These are phyloP conservation scores for Lotus japonicus DNA, from an alignment of 306 rosid genomes.

Conservation along the genomic window DNA sequence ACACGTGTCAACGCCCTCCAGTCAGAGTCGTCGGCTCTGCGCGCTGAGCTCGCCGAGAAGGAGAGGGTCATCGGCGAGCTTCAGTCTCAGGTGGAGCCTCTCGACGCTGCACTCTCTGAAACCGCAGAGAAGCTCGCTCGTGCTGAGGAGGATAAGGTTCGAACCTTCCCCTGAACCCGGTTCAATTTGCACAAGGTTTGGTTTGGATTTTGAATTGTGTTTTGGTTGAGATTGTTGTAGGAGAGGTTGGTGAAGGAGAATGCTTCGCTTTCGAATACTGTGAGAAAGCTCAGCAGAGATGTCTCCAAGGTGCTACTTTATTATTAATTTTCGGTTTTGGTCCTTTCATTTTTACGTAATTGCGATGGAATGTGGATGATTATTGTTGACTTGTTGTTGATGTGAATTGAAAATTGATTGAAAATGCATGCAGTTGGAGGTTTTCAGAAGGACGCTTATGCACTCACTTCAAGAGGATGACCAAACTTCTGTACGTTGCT, in stretches of 20 bases:
- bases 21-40: slow-evolving; percentile 44
- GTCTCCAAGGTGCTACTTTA: slow-evolving; percentile 79
- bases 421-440: slow-evolving; percentile 61
- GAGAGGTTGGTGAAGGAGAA: slow-evolving; percentile 65
- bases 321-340: not conserved
- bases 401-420: too few species aligned
- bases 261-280: slow-evolving; percentile 50
- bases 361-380: not conserved
- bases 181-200: not conserved
- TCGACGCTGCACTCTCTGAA: slow-evolving; percentile 49
- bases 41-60: slow-evolving; percentile 48
- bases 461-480: slow-evolving; percentile 82
- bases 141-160: slow-evolving; percentile 59
- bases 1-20: slow-evolving; percentile 68
- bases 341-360: not conserved
- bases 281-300: slow-evolving; percentile 79
- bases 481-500: slow-evolving; percentile 46
- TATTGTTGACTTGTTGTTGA: too few species aligned
- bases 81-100: slow-evolving; percentile 49
- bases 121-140: slow-evolving; percentile 49
- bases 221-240: slow-evolving; percentile 21
- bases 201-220: not conserved
- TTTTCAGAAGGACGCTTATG: slow-evolving; percentile 85
- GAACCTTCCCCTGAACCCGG: not conserved
- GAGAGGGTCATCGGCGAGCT: slow-evolving; percentile 53